These are phyloP conservation scores for Candida tammaniensis DNA, from an alignment of 805 yeast genomes.

Conservation along the genomic window DNA sequence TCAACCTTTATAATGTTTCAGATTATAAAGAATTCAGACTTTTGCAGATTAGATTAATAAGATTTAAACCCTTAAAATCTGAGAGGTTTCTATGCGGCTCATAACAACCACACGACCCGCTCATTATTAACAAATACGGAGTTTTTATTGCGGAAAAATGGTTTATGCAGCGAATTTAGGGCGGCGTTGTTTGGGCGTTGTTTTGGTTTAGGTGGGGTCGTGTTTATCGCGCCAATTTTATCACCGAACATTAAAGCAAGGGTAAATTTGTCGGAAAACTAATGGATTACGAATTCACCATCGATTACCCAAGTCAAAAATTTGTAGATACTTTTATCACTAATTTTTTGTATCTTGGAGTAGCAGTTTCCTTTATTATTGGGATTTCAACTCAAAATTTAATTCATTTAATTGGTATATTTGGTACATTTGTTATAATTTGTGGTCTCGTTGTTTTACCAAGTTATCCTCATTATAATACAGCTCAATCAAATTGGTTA, in stretches of 20 bases:
- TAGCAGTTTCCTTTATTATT: slow-evolving; percentile 38
- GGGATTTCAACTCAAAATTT: slow-evolving; percentile 52
- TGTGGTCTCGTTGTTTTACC: slow-evolving; percentile 44
- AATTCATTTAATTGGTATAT: slow-evolving; percentile 32
- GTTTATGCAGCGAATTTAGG: too few relatives aligned
- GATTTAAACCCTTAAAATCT: background rate
- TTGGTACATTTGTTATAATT: slow-evolving; percentile 32
- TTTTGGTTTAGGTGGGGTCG: too few relatives aligned
- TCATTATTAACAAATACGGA: background rate
- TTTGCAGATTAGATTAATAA: too few relatives aligned
- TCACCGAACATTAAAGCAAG: background rate
- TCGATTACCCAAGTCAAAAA: slow-evolving; percentile 56
- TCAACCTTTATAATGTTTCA: too few relatives aligned
- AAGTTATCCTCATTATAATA: slow-evolving; percentile 55
- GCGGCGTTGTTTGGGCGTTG: too few relatives aligned
- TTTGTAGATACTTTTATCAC: slow-evolving; percentile 31
- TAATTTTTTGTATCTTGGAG: slow-evolving; percentile 24
- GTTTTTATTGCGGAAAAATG: too few relatives aligned
- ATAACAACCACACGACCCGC: background rate
- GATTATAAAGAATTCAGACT: too few relatives aligned
- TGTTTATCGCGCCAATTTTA: too few relatives aligned
- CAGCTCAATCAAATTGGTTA: slow-evolving; percentile 50
- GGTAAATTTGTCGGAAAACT: background rate
- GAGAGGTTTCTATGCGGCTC: background rate
- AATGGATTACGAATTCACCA: slow-evolving; percentile 29